A percentile compares a stretch with the other conserved stretches of the same genome.
Conservation (phyloP, 1,139 yeast species). For the Candida tropicalis region DNA sequence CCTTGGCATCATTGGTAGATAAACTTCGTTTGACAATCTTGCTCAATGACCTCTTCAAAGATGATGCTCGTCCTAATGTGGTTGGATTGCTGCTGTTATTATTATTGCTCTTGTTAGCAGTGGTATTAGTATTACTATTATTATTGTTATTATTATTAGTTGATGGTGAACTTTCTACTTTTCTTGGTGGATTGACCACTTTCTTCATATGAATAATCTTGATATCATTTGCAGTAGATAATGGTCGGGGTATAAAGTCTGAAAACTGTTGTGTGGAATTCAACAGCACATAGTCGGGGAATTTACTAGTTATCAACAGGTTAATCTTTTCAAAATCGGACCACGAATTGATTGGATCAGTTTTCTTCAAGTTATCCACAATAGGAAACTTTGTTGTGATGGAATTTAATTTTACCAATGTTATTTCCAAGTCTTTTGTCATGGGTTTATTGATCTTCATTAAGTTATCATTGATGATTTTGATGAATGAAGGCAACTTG, state of each 20-base stretch:
- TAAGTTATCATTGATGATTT: conserved; percentile 15
- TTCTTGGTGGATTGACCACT: conserved; percentile 4
- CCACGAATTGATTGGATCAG: conserved; percentile 12
- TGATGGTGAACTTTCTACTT: conserved; percentile 3
- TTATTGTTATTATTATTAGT: neutral
- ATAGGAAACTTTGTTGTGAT: conserved; percentile 14
- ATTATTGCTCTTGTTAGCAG: neutral
- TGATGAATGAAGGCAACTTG: conserved; percentile 16
- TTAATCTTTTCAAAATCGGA: conserved; percentile 14
- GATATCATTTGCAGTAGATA: conserved; percentile 12
- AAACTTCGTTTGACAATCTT: conserved; percentile 13
- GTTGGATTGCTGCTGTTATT: neutral
- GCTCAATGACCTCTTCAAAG: conserved; percentile 13
- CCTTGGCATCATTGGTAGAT: conserved; percentile 11
- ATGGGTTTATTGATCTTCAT: conserved; percentile 8
- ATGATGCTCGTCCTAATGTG: conserved; percentile 7
- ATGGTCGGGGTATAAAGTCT: conserved; percentile 15
- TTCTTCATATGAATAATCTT: conserved; percentile 7
- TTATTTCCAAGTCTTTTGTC: conserved; percentile 15
- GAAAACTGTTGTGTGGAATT: conserved; percentile 7
- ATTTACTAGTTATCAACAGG: conserved; percentile 12
- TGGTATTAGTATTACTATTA: neutral
- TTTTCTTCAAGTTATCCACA: conserved; percentile 14
- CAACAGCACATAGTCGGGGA: conserved; percentile 14
- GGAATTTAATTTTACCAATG: conserved; percentile 16